Evolutionary conservation across 805 yeast species (phyloP), one percentile per base, ranked within the genome.

Genomic region (Zygotorulaspora sp.): DNA sequence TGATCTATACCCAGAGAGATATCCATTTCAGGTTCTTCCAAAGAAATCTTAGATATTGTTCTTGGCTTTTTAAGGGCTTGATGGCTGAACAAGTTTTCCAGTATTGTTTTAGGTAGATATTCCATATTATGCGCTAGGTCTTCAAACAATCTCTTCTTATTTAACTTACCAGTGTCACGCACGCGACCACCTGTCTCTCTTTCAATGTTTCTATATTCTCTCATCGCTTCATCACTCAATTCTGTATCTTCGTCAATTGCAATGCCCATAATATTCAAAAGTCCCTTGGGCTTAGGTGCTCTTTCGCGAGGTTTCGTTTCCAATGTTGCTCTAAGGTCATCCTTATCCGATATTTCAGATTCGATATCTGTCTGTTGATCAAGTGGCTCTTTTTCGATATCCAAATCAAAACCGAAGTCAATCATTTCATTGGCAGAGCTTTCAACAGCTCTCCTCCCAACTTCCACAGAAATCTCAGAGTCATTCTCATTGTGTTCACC

Each of bases 401-500:
- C 75, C 32, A 79, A 64, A 49, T 78, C 80, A 30, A 80, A 65
- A 18, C 74, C 80, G 39, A 77, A 61, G 39, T 75, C 81, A 21
- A 67, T 52, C 12, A 49, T 50, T 27, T 58, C 58, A 7, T 52
- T 53, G 4, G 45, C 27, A 5, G 47, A 41, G 6, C 54, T 56
- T 17, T 60, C 67, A 13, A 45, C 58, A 3, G 55, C 61, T 35
- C 72, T 71, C 58, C 92, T 74, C 7, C 82, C 85, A 30, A 78
- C 50, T 56, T 85, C 95, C 29, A 85, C 70, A 0, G 89, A 80
- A 21, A 66, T 69, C 49, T 80, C 82, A 30, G 68, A 64, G 2
- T 59, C 61, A 15, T 45, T 43, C 18, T 45, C 51, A 14, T 39
- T 22, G 10, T 32, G 32, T 16, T 24, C 20, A 4, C 41, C 39